Conservation (phyloP, 345 rosid species). For the Anacardium occidentale region DNA sequence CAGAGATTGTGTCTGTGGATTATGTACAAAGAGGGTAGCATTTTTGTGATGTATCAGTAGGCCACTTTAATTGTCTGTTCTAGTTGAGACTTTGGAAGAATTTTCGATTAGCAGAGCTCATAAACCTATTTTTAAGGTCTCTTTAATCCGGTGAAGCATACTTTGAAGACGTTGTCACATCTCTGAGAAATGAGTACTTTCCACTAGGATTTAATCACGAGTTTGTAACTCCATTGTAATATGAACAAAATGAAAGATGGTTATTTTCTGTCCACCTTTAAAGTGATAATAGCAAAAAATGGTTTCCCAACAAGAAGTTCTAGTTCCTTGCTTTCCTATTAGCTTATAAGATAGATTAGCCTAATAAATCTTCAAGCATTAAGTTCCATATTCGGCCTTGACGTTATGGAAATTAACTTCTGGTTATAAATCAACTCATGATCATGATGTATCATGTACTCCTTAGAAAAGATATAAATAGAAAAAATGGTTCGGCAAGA, state of each 20-base stretch:
- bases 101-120: not conserved
- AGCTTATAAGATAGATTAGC: too few species aligned
- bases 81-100: not conserved
- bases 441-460: too few species aligned
- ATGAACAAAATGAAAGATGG: not conserved
- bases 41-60: not conserved
- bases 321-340: too few species aligned
- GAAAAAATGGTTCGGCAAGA: too few species aligned
- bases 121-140: not conserved
- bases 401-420: too few species aligned
- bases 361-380: too few species aligned
- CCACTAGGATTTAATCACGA: not conserved
- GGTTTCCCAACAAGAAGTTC: not conserved
- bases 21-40: too few species aligned
- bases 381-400: too few species aligned
- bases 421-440: too few species aligned
- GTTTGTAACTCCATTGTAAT: too few species aligned
- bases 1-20: not conserved
- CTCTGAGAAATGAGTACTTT: not conserved
- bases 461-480: too few species aligned
- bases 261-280: not conserved
- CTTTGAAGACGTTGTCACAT: not conserved
- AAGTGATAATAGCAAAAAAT: not conserved
- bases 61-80: not conserved
- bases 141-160: not conserved